Evolutionary conservation across 106 monocot genomes (phyloP).

Genomic region (Apostasia ramifera): DNA sequence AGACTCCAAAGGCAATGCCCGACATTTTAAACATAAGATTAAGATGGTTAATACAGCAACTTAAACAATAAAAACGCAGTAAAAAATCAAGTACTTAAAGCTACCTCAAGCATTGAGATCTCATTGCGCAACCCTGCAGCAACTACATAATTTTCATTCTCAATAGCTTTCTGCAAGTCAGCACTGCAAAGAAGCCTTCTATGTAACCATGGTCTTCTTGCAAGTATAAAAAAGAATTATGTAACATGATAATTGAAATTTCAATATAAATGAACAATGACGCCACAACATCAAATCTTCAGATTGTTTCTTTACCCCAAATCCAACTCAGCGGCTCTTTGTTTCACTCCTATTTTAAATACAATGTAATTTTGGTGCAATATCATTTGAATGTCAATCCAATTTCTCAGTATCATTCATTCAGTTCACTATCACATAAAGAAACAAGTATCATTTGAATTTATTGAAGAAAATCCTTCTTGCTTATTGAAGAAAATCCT

Average conservation of each 20-base stretch:
- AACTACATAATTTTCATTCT: slow-evolving; percentile 60
- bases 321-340: not conserved
- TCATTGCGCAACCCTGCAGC: slow-evolving; percentile 84
- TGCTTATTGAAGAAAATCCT: too few relatives aligned
- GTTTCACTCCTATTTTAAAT: too few relatives aligned
- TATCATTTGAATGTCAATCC: too few relatives aligned
- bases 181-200: slow-evolving; percentile 42
- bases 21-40: not conserved
- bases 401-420: too few relatives aligned
- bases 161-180: slow-evolving; percentile 83
- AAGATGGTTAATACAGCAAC: not conserved
- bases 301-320: not conserved
- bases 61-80: not conserved
- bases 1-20: not conserved
- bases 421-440: too few relatives aligned
- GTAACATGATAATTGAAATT: not conserved
- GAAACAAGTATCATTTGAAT: too few relatives aligned
- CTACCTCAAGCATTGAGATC: slow-evolving; percentile 81
- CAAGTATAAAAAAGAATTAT: not conserved
- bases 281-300: not conserved
- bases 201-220: not conserved
- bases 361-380: too few relatives aligned
- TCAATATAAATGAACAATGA: not conserved
- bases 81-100: not conserved
- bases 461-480: too few relatives aligned